These are phyloP conservation scores for Cytospora paraplurivora DNA, from an alignment of 2,329 filamentous ascomycete genomes.

Conservation along the genomic window DNA sequence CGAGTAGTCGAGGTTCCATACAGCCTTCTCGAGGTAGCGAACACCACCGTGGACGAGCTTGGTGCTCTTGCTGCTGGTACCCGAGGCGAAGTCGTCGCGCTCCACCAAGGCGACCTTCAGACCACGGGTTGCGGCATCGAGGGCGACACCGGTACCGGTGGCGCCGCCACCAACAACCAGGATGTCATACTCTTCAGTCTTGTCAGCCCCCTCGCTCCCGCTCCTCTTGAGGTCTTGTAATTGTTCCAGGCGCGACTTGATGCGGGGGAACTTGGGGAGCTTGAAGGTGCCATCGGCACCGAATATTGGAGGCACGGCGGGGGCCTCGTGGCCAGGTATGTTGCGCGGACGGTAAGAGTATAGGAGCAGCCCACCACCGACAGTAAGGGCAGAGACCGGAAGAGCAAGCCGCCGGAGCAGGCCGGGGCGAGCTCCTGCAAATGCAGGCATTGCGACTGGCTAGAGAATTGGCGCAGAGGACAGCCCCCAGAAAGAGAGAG, in stretches of 20 bases:
- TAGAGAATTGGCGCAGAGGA: not conserved
- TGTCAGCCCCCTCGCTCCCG: conserved; percentile 35
- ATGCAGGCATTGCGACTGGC: conserved; percentile 26
- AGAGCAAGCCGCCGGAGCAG: conserved; percentile 48
- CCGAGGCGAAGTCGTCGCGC: conserved; percentile 79
- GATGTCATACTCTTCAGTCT: conserved; percentile 68
- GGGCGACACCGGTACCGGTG: conserved; percentile 77
- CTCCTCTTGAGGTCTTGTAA: conserved; percentile 60
- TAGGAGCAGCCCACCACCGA: conserved; percentile 48
- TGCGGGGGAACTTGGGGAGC: conserved; percentile 65
- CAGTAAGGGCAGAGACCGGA: conserved; percentile 45
- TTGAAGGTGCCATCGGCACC: conserved; percentile 68
- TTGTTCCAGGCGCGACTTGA: conserved; percentile 65
- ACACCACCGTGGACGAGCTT: conserved; percentile 86
- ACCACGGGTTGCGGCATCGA: conserved; percentile 78
- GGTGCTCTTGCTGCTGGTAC: conserved; percentile 84
- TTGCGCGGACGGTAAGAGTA: conserved; percentile 68
- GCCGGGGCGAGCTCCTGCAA: conserved; percentile 33
- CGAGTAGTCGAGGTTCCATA: conserved; percentile 82
- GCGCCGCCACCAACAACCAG: conserved; percentile 79
- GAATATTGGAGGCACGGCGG: conserved; percentile 70
- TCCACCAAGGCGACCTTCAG: conserved; percentile 81
- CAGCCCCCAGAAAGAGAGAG: not conserved
- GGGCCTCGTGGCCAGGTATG: conserved; percentile 69
- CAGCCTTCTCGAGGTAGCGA: conserved; percentile 82